Conservation (phyloP, 78 protist species). For the Bodo saltans region DNA sequence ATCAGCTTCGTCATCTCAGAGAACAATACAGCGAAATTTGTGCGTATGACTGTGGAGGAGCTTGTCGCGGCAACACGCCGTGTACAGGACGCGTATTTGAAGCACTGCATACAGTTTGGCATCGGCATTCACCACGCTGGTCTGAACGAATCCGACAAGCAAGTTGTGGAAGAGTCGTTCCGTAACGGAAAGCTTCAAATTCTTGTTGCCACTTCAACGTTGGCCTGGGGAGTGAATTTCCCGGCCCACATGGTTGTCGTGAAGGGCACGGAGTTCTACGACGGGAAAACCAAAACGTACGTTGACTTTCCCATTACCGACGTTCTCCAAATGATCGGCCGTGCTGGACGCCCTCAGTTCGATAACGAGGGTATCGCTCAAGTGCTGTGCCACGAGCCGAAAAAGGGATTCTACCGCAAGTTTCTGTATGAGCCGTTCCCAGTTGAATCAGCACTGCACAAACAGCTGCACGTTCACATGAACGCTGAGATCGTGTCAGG, state of each 20-base stretch:
- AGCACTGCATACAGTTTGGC: slow-evolving; percentile 84
- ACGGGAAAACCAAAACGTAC: slow-evolving; percentile 71
- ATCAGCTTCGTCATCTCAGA: slow-evolving; percentile 65
- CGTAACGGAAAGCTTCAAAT: slow-evolving; percentile 59
- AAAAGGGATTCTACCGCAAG: slow-evolving; percentile 89
- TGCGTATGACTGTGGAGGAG: slow-evolving; percentile 38
- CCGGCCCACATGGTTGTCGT: slow-evolving; percentile 98
- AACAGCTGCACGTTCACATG: slow-evolving; percentile 82
- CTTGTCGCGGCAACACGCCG: slow-evolving; percentile 21
- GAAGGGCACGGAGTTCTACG: slow-evolving; percentile 91
- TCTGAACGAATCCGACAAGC: slow-evolving; percentile 70
- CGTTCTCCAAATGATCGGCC: slow-evolving; percentile 99
- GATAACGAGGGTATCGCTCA: slow-evolving; percentile 71
- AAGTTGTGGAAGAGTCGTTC: slow-evolving; percentile 72
- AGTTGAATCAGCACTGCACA: slow-evolving; percentile 86
- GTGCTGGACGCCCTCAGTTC: slow-evolving; percentile 99
- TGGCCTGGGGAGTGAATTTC: slow-evolving; percentile 99
- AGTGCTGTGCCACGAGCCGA: slow-evolving; percentile 81
- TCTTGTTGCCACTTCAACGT: slow-evolving; percentile 94
- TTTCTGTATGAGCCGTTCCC: slow-evolving; percentile 98
- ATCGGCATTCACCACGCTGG: slow-evolving; percentile 99
- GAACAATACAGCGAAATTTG: slow-evolving; percentile 59
- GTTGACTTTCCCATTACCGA: slow-evolving; percentile 94
- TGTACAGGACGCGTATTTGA: slow-evolving; percentile 64
- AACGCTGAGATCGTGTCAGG: slow-evolving; percentile 85